A percentile compares a stretch with the other conserved stretches of the same genome.
Conservation (phyloP, 2,329 filamentous ascomycete genomes). For the Monosporascus sp. region DNA sequence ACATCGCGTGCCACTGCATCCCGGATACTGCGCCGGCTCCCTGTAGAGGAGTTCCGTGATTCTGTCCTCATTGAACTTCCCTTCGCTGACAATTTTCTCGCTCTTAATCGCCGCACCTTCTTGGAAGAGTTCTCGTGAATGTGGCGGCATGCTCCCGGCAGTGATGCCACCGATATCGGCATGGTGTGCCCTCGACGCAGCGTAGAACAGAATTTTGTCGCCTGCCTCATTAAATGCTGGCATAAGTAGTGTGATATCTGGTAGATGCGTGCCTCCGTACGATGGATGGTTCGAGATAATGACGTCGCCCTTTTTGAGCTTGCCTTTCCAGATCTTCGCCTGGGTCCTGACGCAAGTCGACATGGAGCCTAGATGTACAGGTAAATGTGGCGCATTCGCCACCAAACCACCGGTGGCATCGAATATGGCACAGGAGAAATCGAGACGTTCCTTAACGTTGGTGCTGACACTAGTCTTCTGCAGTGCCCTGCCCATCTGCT, state of each 20-base stretch:
- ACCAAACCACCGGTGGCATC: conserved; percentile 71
- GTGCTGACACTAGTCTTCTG: conserved; percentile 78
- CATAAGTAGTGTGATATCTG: conserved; percentile 77
- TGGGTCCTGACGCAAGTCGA: conserved; percentile 78
- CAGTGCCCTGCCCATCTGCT: conserved; percentile 75
- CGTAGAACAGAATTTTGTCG: conserved; percentile 74
- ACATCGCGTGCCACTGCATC: conserved; percentile 68
- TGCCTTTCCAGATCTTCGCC: conserved; percentile 74
- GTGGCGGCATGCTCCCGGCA: conserved; percentile 70
- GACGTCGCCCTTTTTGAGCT: conserved; percentile 73
- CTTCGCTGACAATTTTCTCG: conserved; percentile 66
- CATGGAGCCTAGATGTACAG: conserved; percentile 79
- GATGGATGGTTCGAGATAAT: conserved; percentile 81
- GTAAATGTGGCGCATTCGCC: conserved; percentile 74
- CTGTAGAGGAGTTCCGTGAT: conserved; percentile 64
- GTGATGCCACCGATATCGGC: conserved; percentile 76
- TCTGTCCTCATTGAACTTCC: conserved; percentile 66
- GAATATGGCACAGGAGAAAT: conserved; percentile 80
- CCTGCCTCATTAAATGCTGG: conserved; percentile 64
- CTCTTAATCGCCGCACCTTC: conserved; percentile 55
- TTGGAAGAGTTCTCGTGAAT: conserved; percentile 54
- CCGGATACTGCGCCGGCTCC: conserved; percentile 65
- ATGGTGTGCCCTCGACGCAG: conserved; percentile 74
- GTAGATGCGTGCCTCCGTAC: conserved; percentile 77
- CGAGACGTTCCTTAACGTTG: conserved; percentile 76